phyloP scores from a whole-genome alignment of 805 yeast species.

The Aciculoconidium aculeatum region DNA sequence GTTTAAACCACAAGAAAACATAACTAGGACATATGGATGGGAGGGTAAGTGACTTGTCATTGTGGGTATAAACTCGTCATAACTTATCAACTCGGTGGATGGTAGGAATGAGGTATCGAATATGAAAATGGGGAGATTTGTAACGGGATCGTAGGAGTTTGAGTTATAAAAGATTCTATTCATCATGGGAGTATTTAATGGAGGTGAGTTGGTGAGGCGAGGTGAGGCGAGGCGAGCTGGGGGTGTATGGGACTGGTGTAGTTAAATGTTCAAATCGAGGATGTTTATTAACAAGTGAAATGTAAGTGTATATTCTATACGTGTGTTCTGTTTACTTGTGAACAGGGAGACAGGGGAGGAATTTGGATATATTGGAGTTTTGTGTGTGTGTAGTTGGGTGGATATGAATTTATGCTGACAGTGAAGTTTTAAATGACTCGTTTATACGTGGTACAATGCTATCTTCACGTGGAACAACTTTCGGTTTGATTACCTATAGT shows the following conservation, averaged over 20 bases:
- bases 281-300: no score
- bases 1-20: slow-evolving; percentile 79
- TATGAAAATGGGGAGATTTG: slow-evolving; percentile 67
- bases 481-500: no score
- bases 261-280: not conserved
- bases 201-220: not conserved
- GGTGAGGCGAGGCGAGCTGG: not conserved
- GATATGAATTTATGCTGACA: no score
- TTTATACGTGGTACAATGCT: no score
- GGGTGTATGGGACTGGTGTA: not conserved
- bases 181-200: slow-evolving; percentile 14
- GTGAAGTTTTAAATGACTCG: no score
- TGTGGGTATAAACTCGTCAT: slow-evolving; percentile 51
- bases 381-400: no score
- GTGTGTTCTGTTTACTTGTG: no score
- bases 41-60: slow-evolving; percentile 55
- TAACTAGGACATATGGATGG: slow-evolving; percentile 58
- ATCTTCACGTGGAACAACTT: no score
- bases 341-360: no score
- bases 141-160: slow-evolving; percentile 57
- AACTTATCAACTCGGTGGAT: slow-evolving; percentile 37
- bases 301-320: no score
- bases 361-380: no score
- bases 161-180: slow-evolving; percentile 52
- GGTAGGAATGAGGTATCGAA: slow-evolving; percentile 83